A percentile compares a stretch with the other conserved stretches of the same genome.
Conservation (phyloP, 495 filamentous ascomycete genomes). For the Neurospora pannonica region DNA sequence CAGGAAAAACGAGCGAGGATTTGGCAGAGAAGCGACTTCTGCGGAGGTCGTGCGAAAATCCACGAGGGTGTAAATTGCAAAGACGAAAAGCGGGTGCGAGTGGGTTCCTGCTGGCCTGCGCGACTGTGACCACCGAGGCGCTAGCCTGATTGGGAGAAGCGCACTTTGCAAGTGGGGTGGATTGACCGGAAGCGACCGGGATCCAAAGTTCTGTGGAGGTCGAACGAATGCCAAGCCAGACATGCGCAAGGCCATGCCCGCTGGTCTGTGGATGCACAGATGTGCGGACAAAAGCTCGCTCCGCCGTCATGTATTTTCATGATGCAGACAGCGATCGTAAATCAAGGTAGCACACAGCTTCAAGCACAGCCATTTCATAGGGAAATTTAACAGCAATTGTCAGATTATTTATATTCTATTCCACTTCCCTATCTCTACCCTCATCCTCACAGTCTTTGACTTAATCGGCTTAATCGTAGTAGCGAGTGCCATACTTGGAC, state of each 20-base stretch:
- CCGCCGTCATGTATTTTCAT: not conserved
- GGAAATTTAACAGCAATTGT: not conserved
- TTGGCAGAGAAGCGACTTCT: not conserved
- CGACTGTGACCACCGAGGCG: slow-evolving; percentile 4
- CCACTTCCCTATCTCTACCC: not conserved
- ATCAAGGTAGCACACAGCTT: not conserved
- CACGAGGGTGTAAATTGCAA: slow-evolving; percentile 11
- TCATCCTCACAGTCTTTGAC: not conserved
- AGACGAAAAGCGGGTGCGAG: slow-evolving; percentile 7
- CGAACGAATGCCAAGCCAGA: not conserved
- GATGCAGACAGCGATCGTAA: not conserved
- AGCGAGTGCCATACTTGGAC: slow-evolving; percentile 44
- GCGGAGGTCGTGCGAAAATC: slow-evolving; percentile 16
- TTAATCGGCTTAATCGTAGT: not conserved
- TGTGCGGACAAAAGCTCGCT: not conserved
- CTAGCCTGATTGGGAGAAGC: not conserved
- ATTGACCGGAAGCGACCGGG: not conserved
- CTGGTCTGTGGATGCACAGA: not conserved
- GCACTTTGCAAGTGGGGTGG: not conserved
- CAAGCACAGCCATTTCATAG: not conserved
- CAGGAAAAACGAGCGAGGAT: not conserved
- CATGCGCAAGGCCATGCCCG: not conserved
- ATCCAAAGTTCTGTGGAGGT: not conserved
- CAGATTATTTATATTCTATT: not conserved
- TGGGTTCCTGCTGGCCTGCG: slow-evolving; percentile 1